A percentile compares a stretch with the other conserved stretches of the same genome.
These are phyloP conservation scores for Russula sp. DNA, from an alignment of 768 basidiomycete species.

Conservation along the genomic window DNA sequence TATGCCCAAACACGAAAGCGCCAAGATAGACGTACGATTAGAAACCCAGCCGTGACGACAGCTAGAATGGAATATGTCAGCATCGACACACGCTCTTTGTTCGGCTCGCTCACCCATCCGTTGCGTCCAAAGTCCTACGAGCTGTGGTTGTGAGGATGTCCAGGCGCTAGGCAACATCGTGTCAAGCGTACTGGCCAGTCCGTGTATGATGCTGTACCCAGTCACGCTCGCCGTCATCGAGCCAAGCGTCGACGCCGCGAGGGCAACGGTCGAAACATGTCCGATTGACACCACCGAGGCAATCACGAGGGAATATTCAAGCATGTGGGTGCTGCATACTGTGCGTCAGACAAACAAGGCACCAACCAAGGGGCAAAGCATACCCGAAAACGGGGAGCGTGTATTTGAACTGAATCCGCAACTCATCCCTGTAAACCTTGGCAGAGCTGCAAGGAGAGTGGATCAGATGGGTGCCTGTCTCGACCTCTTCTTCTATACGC, in stretches of 20 bases:
- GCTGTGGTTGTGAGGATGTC: conserved; percentile 77
- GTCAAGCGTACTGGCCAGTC: conserved; percentile 80
- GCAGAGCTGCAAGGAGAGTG: conserved; percentile 11
- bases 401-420: conserved; percentile 51
- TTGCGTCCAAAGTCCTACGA: conserved; percentile 88
- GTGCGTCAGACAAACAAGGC: not conserved
- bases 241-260: conserved; percentile 60
- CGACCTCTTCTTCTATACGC: conserved; percentile 47
- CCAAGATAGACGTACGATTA: conserved; percentile 45
- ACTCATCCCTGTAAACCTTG: conserved; percentile 49
- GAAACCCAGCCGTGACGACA: conserved; percentile 48
- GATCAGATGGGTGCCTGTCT: conserved; percentile 16
- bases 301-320: conserved; percentile 83
- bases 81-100: not conserved
- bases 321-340: conserved; percentile 53
- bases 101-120: conserved; percentile 57
- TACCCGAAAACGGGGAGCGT: conserved; percentile 69
- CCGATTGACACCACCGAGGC: conserved; percentile 83
- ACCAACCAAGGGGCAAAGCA: not conserved
- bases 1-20: not conserved
- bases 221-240: conserved; percentile 49
- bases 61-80: conserved; percentile 31
- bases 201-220: conserved; percentile 74
- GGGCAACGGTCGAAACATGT: conserved; percentile 81
- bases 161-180: conserved; percentile 92